A percentile compares a stretch with the other conserved stretches of the same genome.
Conservation (phyloP, 495 filamentous ascomycete genomes). For the Chlorociboria aeruginascens region DNA sequence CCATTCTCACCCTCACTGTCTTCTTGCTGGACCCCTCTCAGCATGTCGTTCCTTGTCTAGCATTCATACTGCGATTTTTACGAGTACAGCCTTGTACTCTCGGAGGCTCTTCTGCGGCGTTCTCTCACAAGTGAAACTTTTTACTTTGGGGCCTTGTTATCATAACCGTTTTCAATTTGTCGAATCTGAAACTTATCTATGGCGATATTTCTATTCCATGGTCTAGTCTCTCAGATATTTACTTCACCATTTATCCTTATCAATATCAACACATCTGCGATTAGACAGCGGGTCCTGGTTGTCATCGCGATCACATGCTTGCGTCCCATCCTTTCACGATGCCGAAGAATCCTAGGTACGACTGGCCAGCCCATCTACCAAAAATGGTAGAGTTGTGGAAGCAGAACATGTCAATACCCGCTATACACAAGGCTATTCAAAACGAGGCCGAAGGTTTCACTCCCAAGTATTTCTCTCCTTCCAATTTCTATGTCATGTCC, state of each 20-base stretch:
- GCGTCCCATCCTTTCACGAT: too few species aligned
- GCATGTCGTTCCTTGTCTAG: constrained; percentile 7
- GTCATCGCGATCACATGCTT: too few species aligned
- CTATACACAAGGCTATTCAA: constrained; percentile 12
- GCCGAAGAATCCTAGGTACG: constrained; percentile 1
- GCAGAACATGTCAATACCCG: constrained; percentile 10
- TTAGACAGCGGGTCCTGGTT: too few species aligned
- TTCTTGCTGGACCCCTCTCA: constrained; percentile 7
- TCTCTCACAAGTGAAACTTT: too few species aligned
- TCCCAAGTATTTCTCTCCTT: constrained; percentile 6
- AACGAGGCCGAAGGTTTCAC: constrained; percentile 11
- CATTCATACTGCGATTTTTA: not conserved
- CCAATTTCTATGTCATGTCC: not conserved
- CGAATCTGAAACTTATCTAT: too few species aligned
- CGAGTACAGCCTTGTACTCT: not conserved
- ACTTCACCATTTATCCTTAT: too few species aligned
- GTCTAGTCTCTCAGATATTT: too few species aligned
- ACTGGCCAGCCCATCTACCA: constrained; percentile 8
- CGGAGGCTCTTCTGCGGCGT: not conserved
- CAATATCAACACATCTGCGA: too few species aligned
- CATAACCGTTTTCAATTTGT: too few species aligned
- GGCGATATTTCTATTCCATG: too few species aligned
- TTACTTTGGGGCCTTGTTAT: too few species aligned
- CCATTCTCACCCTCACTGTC: not conserved
- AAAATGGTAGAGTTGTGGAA: constrained; percentile 15